Evolutionary conservation across 805 yeast species (phyloP).

Genomic region (Metschnikowia continentalis): DNA sequence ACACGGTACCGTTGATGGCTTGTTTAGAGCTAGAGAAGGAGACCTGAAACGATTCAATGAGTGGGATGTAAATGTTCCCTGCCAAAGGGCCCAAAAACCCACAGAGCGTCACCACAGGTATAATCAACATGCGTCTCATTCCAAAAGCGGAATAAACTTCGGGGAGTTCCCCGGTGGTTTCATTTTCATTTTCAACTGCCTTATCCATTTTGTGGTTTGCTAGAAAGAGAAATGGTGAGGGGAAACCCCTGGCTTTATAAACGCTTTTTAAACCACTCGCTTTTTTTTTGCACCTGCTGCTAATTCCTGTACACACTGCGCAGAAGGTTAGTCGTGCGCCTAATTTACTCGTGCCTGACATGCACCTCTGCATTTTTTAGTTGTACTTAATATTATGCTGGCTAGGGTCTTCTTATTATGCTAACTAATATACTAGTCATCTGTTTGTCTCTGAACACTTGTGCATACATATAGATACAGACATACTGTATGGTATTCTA

Average conservation of each 20-base stretch:
- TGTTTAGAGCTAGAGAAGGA: constrained; percentile 40
- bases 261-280: neutral
- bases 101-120: constrained; percentile 41
- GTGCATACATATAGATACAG: no score
- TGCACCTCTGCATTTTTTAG: neutral
- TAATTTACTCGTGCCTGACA: neutral
- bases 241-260: neutral
- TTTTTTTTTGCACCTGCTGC: neutral
- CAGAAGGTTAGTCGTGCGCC: neutral
- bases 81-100: constrained; percentile 56
- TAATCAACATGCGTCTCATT: constrained; percentile 21
- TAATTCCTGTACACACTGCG: neutral
- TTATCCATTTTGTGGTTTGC: neutral
- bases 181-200: neutral
- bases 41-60: constrained; percentile 42
- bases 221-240: neutral
- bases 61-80: constrained; percentile 56
- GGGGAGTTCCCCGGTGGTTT: neutral
- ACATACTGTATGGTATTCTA: no score
- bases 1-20: constrained; percentile 51
- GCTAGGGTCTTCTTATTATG: no score
- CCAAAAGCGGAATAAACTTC: constrained; percentile 9
- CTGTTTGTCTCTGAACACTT: no score
- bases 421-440: no score
- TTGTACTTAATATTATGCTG: neutral